Conservation (phyloP, 495 filamentous ascomycete species). For the Glonium stellatum region DNA sequence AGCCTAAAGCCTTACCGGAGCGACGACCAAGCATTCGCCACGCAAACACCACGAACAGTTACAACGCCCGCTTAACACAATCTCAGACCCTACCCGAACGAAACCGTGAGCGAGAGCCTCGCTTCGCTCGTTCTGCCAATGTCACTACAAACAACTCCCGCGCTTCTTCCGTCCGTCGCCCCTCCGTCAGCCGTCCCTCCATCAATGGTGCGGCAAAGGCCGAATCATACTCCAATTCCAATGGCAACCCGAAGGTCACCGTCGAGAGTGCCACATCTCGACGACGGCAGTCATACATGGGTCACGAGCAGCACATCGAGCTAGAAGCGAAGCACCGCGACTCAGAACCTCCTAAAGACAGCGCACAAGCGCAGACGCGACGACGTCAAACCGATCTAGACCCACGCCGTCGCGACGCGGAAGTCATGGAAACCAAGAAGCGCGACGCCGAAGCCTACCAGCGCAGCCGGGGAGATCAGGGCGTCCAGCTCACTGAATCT, state of each 20-base stretch:
- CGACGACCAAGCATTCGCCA: conserved; percentile 20
- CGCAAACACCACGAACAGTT: conserved; percentile 12
- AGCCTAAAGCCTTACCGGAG: neutral
- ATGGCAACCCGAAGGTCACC: conserved; percentile 1
- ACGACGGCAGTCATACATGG: conserved; percentile 11
- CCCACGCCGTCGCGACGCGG: conserved; percentile 12
- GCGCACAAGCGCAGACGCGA: conserved; percentile 1
- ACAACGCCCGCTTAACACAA: conserved; percentile 17
- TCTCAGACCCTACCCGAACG: conserved; percentile 15
- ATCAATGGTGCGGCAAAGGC: neutral
- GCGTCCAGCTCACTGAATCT: conserved; percentile 8
- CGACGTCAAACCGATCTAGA: conserved; percentile 13
- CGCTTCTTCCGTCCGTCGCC: conserved; percentile 1
- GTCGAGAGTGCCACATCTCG: neutral
- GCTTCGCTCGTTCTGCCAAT: neutral
- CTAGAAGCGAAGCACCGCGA: conserved; percentile 1
- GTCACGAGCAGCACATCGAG: conserved; percentile 2
- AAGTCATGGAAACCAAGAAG: conserved; percentile 9
- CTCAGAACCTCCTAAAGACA: neutral
- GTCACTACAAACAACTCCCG: neutral
- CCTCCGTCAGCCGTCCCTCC: neutral
- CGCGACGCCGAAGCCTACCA: conserved; percentile 14
- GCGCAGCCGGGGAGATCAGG: conserved; percentile 13
- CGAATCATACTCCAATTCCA: conserved; percentile 5
- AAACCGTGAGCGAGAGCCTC: neutral